Percentiles rank a stretch among this genome's conserved stretches.
These are phyloP conservation scores for Yamadazyma tumulicola DNA, from an alignment of 805 yeast species.

Conservation along the genomic window DNA sequence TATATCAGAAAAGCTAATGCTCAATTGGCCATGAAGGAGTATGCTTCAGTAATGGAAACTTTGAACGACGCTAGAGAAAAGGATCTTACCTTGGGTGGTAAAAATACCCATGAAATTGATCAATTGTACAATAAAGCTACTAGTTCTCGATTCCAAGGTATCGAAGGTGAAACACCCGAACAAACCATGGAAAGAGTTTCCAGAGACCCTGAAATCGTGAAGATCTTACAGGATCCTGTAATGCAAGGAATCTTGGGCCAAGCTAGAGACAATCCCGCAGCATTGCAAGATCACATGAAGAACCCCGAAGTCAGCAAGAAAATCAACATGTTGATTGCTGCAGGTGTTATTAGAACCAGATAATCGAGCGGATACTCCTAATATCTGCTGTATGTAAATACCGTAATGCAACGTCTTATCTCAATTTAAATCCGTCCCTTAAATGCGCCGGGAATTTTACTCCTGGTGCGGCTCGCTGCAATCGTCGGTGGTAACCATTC, in stretches of 20 bases:
- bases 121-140: constrained; percentile 74
- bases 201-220: constrained; percentile 90
- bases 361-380: too few species aligned
- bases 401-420: too few species aligned
- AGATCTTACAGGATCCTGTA: constrained; percentile 87
- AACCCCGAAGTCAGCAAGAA: constrained; percentile 90
- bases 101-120: constrained; percentile 72
- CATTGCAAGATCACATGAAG: constrained; percentile 95
- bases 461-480: too few species aligned
- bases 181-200: constrained; percentile 88
- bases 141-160: constrained; percentile 73
- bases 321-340: constrained; percentile 86
- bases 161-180: constrained; percentile 89
- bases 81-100: constrained; percentile 64
- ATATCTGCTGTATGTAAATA: too few species aligned
- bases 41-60: constrained; percentile 75
- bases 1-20: constrained; percentile 96
- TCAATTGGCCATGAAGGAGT: constrained; percentile 86
- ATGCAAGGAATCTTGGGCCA: constrained; percentile 94
- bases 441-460: too few species aligned
- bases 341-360: constrained; percentile 93
- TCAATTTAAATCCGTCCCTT: too few species aligned
- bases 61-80: constrained; percentile 72
- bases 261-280: constrained; percentile 94
- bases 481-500: too few species aligned